Base-by-base conservation (phyloP, 2,329 filamentous ascomycete species). In the Monilinia laxa region DNA sequence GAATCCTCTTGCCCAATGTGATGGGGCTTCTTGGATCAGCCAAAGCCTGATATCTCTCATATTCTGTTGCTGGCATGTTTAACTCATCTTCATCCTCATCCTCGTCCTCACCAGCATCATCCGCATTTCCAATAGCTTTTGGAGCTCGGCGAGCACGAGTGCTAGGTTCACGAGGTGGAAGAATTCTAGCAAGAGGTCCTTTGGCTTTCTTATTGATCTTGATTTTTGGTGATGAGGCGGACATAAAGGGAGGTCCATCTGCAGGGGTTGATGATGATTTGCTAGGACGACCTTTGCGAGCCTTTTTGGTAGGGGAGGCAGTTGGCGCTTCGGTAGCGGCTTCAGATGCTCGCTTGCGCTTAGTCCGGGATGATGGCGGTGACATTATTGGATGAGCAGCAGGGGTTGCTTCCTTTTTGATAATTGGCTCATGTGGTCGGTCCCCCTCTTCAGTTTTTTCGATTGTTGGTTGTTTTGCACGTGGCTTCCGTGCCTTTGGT, bases 11-110 rank as follows among this genome's bases (percentile, higher is more conserved):
- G 25, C 72, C 72, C 45, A 75, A 49, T 12, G 66, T 52, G 11
- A 72, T 56, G 11, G 68, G 68, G 58, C 67, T 70, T 6, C 68
- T 68, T 20, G 73, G 73, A n/a, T 68, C 70, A 20, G 69, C 71
- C 9, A 74, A 54, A 31, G 72, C 73, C 51, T 73, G 74, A 47
- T 68, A 76, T 11, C 66, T 70, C 28, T 76, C 75, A 66, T 76
- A 76, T 64, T 75, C 74, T 23, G 69, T 71, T 40, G 58, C 68
- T 49, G 72, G 71, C 53, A 71, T 67, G 20, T 67, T 62, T 20
- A 68, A 42, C 35, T 68, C 52, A 25, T 69, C 64, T 18, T 69
- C 64, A 14, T 68, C 68, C 10, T 72, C 72, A 31, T 68, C 60
- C 11, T 70, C 65, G n/a, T 70, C 70, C 14, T 60, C 58, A 7